Percentiles rank a stretch among this genome's conserved stretches.
phyloP scores from a whole-genome alignment of 257 asterid genomes.

The Salvia rosmarinus region DNA sequence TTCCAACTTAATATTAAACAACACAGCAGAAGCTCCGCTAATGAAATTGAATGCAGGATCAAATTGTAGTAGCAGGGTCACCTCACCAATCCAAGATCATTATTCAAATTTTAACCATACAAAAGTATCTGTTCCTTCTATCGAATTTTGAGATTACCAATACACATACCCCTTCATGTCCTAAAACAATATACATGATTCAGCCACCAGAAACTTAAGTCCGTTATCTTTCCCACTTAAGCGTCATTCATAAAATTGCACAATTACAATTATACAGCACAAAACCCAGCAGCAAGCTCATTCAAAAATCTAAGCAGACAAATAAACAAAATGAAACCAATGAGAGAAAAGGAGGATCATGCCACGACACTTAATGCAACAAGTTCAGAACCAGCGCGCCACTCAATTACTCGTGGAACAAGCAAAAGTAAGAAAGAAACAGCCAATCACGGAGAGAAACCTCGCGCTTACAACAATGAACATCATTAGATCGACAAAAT shows the following conservation, averaged over 20 bases:
- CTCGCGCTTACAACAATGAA: not conserved
- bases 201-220: constrained; percentile 18
- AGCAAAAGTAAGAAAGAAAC: not conserved
- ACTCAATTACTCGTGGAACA: not conserved
- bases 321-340: constrained; percentile 7
- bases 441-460: not conserved
- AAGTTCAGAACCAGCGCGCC: constrained; percentile 5
- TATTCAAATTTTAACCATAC: constrained; percentile 1
- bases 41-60: not conserved
- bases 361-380: not conserved
- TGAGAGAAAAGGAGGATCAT: constrained; percentile 2
- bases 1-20: not conserved
- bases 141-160: not conserved
- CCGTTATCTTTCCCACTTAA: not conserved
- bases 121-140: not conserved
- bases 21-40: not conserved
- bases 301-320: not conserved
- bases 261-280: not conserved
- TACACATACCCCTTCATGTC: not conserved
- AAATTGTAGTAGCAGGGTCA: not conserved
- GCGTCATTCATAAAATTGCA: not conserved
- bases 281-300: not conserved
- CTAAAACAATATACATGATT: not conserved
- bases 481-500: not conserved
- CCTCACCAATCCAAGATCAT: constrained; percentile 6